Evolutionary conservation across 495 filamentous ascomycete genomes (phyloP), one percentile per base, ranked within the genome.

Genomic region (Lophiotrema nucula): DNA sequence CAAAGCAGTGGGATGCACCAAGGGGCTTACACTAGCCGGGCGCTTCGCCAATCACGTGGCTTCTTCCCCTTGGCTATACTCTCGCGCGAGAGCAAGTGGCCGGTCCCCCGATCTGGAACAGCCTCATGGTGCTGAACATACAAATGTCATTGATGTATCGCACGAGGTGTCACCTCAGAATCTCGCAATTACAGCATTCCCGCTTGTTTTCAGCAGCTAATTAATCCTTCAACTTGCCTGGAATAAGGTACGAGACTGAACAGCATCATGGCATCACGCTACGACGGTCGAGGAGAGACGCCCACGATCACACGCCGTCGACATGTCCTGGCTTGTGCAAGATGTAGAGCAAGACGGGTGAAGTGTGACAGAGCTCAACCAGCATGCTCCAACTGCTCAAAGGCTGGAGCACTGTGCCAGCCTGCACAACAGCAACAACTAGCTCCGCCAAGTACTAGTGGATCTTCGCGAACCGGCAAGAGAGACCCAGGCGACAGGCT

Each of bases 351-450:
- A 3, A 28, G 60, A 45, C 38, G 60, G 12, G 60, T 64, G 2
- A 64, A 64, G 35, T 64, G 60, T 27, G 55, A 64, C 33, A 41
- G 60, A 49, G 60, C 54, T 0, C 55, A 58, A 38, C 60, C 60
- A 4, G 23, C 60, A 35, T 64, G 60, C 19, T 53, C 54, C 11
- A 64, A 64, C 31, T 64, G 60, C 28, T 16, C 27, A 3, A 64
- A 64, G 24, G 48, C 33, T 13, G 60, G 60, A 2, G 45, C 60
- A 41, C 21, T 53, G 8, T 57, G 53, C 41, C 53, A 58, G 23
- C 47, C 60, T 25, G 53, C 25, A 10, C 56, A 57, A 33, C 38
- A 53, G 25, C 43, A 46, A 47, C 22, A n/a, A 31, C 24, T 19
- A 26, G 2, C 42, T 48, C 11, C 24, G 2, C 19, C 16, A 33